Percentiles rank a stretch among this genome's conserved stretches.
These are phyloP conservation scores for Taphrina deformans DNA, from an alignment of 1,139 yeast species.

Conservation along the genomic window DNA sequence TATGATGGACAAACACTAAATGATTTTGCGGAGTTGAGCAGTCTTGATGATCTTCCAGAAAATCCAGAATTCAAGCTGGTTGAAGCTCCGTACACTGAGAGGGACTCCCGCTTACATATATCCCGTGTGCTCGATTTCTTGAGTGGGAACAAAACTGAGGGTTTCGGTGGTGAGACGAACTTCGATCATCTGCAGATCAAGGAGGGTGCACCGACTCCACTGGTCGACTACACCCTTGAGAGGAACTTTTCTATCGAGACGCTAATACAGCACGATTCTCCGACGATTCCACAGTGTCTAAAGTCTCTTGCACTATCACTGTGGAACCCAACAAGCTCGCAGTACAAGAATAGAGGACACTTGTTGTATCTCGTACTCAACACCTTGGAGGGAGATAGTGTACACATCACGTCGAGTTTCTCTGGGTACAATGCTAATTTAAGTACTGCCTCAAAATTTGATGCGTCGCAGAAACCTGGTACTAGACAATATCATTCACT, in stretches of 20 bases:
- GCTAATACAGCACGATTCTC: conserved; percentile 35
- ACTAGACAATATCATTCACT: conserved; percentile 51
- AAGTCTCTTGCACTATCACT: conserved; percentile 65
- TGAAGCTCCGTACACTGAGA: conserved; percentile 52
- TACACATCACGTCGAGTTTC: conserved; percentile 73
- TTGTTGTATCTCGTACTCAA: conserved; percentile 70
- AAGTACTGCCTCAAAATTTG: conserved; percentile 67
- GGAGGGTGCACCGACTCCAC: conserved; percentile 30
- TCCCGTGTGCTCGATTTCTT: conserved; percentile 52
- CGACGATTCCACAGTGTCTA: conserved; percentile 37
- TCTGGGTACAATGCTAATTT: conserved; percentile 78
- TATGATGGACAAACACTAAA: conserved; percentile 48
- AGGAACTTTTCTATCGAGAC: not conserved
- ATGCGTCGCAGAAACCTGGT: conserved; percentile 56
- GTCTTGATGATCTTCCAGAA: conserved; percentile 42
- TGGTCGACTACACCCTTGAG: conserved; percentile 13
- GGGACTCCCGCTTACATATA: conserved; percentile 53
- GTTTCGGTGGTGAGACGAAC: conserved; percentile 49
- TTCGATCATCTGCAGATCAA: conserved; percentile 43
- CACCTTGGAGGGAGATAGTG: conserved; percentile 77
- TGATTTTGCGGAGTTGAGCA: conserved; percentile 42
- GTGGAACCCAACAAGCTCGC: conserved; percentile 85
- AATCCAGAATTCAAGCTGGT: conserved; percentile 43
- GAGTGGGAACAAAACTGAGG: conserved; percentile 47
- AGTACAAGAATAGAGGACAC: conserved; percentile 68